Percentiles rank a stretch among this genome's conserved stretches.
These are phyloP conservation scores for Helicosporidium sp. DNA, from an alignment of 139 green algal species.

Conservation along the genomic window DNA sequence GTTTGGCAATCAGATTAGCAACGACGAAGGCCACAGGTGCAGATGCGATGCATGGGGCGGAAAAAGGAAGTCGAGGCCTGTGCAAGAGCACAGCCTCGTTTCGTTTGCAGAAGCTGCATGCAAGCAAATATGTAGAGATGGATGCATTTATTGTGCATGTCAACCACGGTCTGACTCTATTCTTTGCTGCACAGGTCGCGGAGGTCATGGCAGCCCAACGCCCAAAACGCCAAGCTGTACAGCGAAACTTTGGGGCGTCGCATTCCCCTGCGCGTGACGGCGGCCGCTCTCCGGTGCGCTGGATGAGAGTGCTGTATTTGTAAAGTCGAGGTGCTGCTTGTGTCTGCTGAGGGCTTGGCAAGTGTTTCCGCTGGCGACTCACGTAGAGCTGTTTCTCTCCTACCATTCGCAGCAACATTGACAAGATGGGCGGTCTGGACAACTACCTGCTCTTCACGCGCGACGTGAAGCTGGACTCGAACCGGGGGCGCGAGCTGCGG, in stretches of 20 bases:
- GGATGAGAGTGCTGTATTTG: neutral
- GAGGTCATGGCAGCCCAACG: slow-evolving; percentile 55
- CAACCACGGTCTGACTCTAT: neutral
- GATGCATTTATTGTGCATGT: no score
- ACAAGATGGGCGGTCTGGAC: slow-evolving; percentile 65
- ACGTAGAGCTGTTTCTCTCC: neutral
- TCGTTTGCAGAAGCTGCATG: neutral
- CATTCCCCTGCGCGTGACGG: slow-evolving; percentile 48
- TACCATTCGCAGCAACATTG: slow-evolving; percentile 37
- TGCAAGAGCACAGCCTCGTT: neutral
- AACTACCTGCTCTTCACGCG: slow-evolving; percentile 53
- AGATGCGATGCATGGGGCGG: no score
- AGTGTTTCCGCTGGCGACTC: neutral
- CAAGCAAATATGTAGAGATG: neutral
- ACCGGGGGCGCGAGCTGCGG: slow-evolving; percentile 21
- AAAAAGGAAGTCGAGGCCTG: slow-evolving; percentile 48
- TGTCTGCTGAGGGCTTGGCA: neutral
- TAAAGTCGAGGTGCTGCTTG: neutral
- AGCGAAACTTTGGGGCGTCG: slow-evolving; percentile 39
- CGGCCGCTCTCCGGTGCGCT: slow-evolving; percentile 39
- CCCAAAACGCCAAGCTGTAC: slow-evolving; percentile 47
- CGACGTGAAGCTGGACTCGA: slow-evolving; percentile 41
- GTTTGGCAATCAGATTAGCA: slow-evolving; percentile 61
- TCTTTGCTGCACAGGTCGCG: slow-evolving; percentile 31
- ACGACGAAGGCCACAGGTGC: no score